Evolutionary conservation across 225 moss, liverwort and hornwort genomes (phyloP).

Genomic region (Polytrichum commune): DNA sequence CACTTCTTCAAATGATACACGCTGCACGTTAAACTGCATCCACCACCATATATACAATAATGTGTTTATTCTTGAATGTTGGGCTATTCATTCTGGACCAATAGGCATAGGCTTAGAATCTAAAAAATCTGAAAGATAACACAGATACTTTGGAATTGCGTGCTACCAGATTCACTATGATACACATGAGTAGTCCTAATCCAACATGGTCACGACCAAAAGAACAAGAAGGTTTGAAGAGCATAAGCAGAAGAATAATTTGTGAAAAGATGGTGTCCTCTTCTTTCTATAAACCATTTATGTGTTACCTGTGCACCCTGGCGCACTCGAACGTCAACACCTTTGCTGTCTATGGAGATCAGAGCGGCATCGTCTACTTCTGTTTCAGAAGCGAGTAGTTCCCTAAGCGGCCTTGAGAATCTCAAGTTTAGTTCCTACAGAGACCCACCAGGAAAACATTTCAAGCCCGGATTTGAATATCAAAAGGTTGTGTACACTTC

Average conservation of each 20-base stretch:
- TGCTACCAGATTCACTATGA: too few species aligned
- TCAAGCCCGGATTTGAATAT: too few species aligned
- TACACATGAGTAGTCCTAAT: too few species aligned
- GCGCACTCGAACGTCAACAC: conserved; percentile 93
- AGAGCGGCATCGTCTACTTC: conserved; percentile 95
- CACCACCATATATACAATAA: conserved; percentile 10
- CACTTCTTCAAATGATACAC: conserved; percentile 80
- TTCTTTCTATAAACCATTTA: neutral
- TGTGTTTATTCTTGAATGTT: too few species aligned
- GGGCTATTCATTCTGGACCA: too few species aligned
- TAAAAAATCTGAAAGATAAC: too few species aligned
- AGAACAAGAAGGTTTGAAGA: neutral
- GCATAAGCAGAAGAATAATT: neutral
- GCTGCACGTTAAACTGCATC: conserved; percentile 87
- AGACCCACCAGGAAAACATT: neutral
- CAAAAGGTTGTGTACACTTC: too few species aligned
- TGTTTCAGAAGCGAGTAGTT: conserved; percentile 60
- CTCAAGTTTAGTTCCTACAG: conserved; percentile 76
- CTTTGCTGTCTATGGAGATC: conserved; percentile 98
- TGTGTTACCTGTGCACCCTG: conserved; percentile 75
- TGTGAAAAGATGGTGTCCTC: neutral
- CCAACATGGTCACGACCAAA: too few species aligned
- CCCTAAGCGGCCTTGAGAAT: conserved; percentile 79
- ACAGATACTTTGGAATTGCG: too few species aligned
- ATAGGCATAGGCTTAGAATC: too few species aligned